Evolutionary conservation across 768 basidiomycete species (phyloP).

Genomic region (Phaeotremella skinneri): DNA sequence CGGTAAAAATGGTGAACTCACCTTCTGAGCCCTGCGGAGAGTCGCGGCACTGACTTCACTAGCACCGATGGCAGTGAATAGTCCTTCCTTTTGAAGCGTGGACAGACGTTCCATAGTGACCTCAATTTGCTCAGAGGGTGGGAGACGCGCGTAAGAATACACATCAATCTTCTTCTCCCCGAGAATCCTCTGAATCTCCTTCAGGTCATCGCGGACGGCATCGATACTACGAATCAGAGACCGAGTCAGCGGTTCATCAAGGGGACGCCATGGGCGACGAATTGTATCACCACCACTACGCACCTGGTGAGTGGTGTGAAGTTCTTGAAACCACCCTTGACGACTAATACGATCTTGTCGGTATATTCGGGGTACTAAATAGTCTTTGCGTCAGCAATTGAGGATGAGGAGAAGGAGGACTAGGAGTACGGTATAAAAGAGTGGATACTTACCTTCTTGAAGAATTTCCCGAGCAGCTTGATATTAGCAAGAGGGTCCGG

Average conservation of each 20-base stretch:
- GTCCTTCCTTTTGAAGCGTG: constrained; percentile 58
- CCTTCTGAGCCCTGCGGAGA: constrained; percentile 54
- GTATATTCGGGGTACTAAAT: constrained; percentile 50
- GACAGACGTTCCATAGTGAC: constrained; percentile 55
- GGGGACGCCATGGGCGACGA: not conserved
- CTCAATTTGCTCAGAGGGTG: constrained; percentile 56
- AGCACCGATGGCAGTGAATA: constrained; percentile 52
- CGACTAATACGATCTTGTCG: constrained; percentile 57
- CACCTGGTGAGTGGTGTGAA: constrained; percentile 10
- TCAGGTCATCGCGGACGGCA: constrained; percentile 58
- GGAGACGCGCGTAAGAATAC: constrained; percentile 53
- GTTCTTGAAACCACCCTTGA: constrained; percentile 55
- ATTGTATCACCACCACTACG: not conserved
- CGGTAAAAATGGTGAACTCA: constrained; percentile 35
- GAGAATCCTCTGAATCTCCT: constrained; percentile 55
- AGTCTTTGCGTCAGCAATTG: not conserved
- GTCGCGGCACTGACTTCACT: constrained; percentile 52
- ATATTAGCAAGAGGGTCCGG: constrained; percentile 56
- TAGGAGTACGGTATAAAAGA: constrained; percentile 44
- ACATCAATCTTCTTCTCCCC: constrained; percentile 63
- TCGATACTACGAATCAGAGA: constrained; percentile 42
- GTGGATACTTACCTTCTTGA: constrained; percentile 49
- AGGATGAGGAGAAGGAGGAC: not conserved
- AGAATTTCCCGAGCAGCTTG: constrained; percentile 58
- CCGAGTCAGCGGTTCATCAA: not conserved